phyloP scores from a whole-genome alignment of 306 rosid genomes.

The Hylodesmum podocarpum region DNA sequence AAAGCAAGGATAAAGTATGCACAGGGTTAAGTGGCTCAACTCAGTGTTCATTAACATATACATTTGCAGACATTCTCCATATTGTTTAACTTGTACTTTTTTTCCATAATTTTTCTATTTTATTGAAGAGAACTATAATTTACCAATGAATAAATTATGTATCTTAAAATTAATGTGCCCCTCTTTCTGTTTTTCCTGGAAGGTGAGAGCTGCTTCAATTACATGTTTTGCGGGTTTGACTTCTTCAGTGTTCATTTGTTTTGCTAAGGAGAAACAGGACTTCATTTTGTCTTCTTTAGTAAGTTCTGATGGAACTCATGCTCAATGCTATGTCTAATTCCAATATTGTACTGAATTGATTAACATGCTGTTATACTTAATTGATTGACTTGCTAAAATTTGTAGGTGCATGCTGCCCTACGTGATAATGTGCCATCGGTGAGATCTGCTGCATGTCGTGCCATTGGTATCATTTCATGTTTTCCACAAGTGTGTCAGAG shows the following conservation, averaged over 20 bases:
- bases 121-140: background rate
- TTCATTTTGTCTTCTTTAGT: conserved; percentile 68
- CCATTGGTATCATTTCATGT: conserved; percentile 89
- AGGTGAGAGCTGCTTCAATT: conserved; percentile 91
- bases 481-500: conserved; percentile 87
- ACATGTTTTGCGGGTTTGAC: conserved; percentile 98
- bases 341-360: conserved; percentile 11
- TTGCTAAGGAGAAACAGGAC: conserved; percentile 61
- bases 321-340: conserved; percentile 14
- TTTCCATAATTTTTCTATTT: background rate
- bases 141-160: background rate
- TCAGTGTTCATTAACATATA: background rate
- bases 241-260: conserved; percentile 71
- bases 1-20: background rate
- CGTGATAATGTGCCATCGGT: conserved; percentile 71
- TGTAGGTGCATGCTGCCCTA: conserved; percentile 65
- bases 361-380: background rate
- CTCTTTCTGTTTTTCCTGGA: conserved; percentile 33
- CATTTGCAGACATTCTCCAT: background rate
- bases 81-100: background rate
- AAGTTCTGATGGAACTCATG: conserved; percentile 39
- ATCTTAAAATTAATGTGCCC: background rate
- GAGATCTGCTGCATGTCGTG: conserved; percentile 96
- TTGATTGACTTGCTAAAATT: conserved; percentile 26
- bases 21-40: background rate